These are phyloP conservation scores for Pseudogymnoascus sp. DNA, from an alignment of 2,329 filamentous ascomycete genomes.

Conservation along the genomic window DNA sequence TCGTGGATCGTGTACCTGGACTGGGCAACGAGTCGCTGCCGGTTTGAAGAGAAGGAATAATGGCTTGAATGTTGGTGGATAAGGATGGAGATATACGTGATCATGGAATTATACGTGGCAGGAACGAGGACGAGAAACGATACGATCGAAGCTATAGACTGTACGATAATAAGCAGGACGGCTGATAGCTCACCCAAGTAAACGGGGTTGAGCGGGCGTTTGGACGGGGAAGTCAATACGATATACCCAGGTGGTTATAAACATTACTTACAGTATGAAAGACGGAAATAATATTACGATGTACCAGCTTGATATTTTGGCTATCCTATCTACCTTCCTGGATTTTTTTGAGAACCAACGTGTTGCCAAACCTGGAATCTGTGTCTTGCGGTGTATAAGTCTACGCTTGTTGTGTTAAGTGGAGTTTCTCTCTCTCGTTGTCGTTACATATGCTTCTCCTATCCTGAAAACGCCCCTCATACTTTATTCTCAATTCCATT, in stretches of 20 bases:
- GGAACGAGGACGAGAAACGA: conserved; percentile 1
- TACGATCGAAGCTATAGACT: conserved; percentile 8
- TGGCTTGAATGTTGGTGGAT: background rate
- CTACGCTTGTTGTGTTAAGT: background rate
- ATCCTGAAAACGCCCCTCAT: background rate
- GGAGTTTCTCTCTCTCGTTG: background rate
- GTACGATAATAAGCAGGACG: background rate
- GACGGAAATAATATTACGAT: conserved; percentile 9
- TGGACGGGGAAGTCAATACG: conserved; percentile 5
- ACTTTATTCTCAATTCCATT: background rate
- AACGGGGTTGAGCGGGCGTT: background rate
- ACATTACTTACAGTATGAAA: background rate
- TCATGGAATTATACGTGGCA: conserved; percentile 1
- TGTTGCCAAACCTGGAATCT: background rate
- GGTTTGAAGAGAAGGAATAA: conserved; percentile 42
- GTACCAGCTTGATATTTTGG: conserved; percentile 6
- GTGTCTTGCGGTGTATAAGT: background rate
- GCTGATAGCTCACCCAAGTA: background rate
- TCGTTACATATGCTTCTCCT: background rate
- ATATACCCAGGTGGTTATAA: conserved; percentile 9
- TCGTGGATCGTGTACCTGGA: conserved; percentile 62
- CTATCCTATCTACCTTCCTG: background rate
- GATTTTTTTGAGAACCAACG: background rate
- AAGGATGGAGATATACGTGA: background rate
- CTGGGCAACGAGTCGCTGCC: conserved; percentile 69